These are phyloP conservation scores for Drosera spatulata DNA, from an alignment of 179 eudicot species.

Conservation along the genomic window DNA sequence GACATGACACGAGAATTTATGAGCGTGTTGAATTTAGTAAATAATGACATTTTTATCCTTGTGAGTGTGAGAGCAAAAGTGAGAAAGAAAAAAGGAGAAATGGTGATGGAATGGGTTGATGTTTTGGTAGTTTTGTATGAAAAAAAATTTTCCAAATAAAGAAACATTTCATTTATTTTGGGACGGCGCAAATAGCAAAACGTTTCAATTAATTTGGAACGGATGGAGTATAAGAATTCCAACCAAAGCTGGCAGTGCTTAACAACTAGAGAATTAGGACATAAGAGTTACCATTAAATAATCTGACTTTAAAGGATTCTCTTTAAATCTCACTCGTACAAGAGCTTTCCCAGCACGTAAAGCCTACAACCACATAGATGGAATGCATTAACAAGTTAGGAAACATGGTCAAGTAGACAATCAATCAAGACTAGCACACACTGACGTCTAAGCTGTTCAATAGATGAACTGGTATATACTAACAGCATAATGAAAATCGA, in stretches of 20 bases:
- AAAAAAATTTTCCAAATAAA: too few species aligned
- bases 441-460: background rate
- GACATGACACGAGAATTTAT: too few species aligned
- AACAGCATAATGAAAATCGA: background rate
- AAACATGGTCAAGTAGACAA: background rate
- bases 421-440: background rate
- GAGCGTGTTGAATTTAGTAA: too few species aligned
- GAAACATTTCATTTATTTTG: too few species aligned
- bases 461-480: background rate
- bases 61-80: too few species aligned
- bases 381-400: slow-evolving; percentile 7
- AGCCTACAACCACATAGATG: slow-evolving; percentile 30
- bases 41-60: too few species aligned
- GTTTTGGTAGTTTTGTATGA: too few species aligned
- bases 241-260: background rate
- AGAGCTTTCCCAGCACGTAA: slow-evolving; percentile 63
- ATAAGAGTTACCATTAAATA: slow-evolving; percentile 46
- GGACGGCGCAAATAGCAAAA: too few species aligned
- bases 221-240: background rate
- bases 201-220: too few species aligned
- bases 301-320: slow-evolving; percentile 48
- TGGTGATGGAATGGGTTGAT: too few species aligned
- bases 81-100: too few species aligned
- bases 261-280: background rate
- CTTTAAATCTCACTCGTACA: slow-evolving; percentile 37